A percentile compares a stretch with the other conserved stretches of the same genome.
These are phyloP conservation scores for Podila epicladia DNA, from an alignment of 192 early-diverging fungal species.

Conservation along the genomic window DNA sequence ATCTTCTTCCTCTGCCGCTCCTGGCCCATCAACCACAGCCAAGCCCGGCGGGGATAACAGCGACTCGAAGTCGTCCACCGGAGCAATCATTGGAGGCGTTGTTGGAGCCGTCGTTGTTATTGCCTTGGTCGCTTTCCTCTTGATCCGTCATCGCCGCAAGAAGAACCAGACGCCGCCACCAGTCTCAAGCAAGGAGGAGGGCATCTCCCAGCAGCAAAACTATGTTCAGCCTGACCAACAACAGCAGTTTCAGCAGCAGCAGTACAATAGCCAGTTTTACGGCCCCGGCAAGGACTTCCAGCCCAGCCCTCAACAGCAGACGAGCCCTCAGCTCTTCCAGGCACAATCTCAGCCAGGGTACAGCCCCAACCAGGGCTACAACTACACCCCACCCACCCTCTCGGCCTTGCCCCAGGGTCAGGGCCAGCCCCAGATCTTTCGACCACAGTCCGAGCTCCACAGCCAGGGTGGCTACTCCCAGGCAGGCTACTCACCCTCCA, in stretches of 20 bases:
- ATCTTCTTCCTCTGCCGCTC: not conserved
- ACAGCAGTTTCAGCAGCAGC: conserved; percentile 8
- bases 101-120: conserved; percentile 32
- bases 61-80: conserved; percentile 8
- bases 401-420: not conserved
- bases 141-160: conserved; percentile 36
- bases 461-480: conserved; percentile 6
- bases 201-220: conserved; percentile 4
- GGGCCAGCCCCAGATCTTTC: conserved; percentile 17
- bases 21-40: not conserved
- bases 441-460: conserved; percentile 3
- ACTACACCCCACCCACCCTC: not conserved
- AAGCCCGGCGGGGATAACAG: not conserved
- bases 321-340: not conserved
- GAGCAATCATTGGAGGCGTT: conserved; percentile 39
- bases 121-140: conserved; percentile 24
- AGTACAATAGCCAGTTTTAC: not conserved
- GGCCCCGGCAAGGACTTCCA: not conserved
- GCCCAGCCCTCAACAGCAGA: conserved; percentile 3
- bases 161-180: not conserved
- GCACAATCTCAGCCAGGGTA: not conserved
- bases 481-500: conserved; percentile 2
- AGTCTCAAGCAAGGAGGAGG: not conserved
- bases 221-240: conserved; percentile 13
- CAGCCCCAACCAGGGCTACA: conserved; percentile 5